Conservation (phyloP, 306 rosid species). For the Adenanthera pavonina region DNA sequence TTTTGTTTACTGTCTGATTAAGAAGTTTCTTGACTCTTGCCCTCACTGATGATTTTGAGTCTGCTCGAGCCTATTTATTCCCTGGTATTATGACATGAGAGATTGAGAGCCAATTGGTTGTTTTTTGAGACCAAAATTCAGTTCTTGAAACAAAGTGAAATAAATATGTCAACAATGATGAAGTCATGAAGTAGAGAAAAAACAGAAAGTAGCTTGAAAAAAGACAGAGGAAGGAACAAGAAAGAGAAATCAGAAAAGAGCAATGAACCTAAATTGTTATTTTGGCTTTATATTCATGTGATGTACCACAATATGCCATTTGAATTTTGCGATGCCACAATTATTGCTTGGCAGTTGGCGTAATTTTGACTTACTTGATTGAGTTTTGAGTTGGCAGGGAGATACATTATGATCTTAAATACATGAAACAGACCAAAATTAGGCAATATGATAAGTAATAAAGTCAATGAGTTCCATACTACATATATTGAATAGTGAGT, state of each 20-base stretch:
- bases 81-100: not conserved
- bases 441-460: not conserved
- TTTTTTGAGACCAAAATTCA: not conserved
- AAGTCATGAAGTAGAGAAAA: not conserved
- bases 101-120: not conserved
- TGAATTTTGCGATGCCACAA: not conserved
- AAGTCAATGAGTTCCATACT: not conserved
- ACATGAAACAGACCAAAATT: not conserved
- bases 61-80: not conserved
- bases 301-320: not conserved
- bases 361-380: not conserved
- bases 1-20: not conserved
- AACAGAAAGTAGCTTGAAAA: not conserved
- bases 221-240: not conserved
- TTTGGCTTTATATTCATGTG: not conserved
- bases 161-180: not conserved
- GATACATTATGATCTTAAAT: slow-evolving; percentile 4
- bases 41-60: not conserved
- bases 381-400: not conserved
- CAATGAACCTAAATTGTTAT: not conserved
- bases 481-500: not conserved
- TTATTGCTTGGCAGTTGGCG: not conserved
- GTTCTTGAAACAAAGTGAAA: not conserved
- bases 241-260: slow-evolving; percentile 13
- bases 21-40: not conserved